phyloP scores from a whole-genome alignment of 805 yeast genomes.

The Metschnikowia cubensis region DNA sequence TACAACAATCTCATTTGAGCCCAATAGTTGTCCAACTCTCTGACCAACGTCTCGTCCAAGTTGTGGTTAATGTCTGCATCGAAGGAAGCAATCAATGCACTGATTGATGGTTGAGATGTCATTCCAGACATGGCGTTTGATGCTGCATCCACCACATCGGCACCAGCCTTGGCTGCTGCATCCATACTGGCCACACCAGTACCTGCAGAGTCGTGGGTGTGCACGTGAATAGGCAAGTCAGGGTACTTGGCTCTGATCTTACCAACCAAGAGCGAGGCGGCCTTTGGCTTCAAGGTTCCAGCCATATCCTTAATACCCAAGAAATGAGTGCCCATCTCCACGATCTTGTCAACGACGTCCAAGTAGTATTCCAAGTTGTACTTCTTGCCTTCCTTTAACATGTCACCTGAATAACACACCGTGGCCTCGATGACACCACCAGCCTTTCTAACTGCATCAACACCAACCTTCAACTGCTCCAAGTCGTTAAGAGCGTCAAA shows the following conservation, averaged over 20 bases:
- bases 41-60: constrained; percentile 59
- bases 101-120: constrained; percentile 96
- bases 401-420: constrained; percentile 97
- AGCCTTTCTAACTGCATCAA: constrained; percentile 95
- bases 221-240: constrained; percentile 94
- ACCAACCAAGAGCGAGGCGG: constrained; percentile 79
- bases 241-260: constrained; percentile 85
- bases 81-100: constrained; percentile 86
- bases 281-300: constrained; percentile 94
- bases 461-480: constrained; percentile 96
- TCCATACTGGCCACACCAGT: constrained; percentile 97
- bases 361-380: constrained; percentile 90
- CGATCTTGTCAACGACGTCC: constrained; percentile 75
- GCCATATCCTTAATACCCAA: constrained; percentile 99
- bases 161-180: constrained; percentile 93
- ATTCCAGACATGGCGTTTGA: constrained; percentile 96
- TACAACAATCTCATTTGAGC: constrained; percentile 96
- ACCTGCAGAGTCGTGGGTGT: constrained; percentile 99
- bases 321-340: constrained; percentile 91
- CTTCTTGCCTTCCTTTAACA: constrained; percentile 93
- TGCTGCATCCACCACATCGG: constrained; percentile 97
- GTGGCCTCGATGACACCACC: constrained; percentile 99
- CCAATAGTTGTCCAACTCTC: constrained; percentile 94
- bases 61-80: constrained; percentile 83
- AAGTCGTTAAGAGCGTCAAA: constrained; percentile 96